These are phyloP conservation scores for Phytopythium oedochilum DNA, from an alignment of 352 stramenopile species.

Conservation along the genomic window DNA sequence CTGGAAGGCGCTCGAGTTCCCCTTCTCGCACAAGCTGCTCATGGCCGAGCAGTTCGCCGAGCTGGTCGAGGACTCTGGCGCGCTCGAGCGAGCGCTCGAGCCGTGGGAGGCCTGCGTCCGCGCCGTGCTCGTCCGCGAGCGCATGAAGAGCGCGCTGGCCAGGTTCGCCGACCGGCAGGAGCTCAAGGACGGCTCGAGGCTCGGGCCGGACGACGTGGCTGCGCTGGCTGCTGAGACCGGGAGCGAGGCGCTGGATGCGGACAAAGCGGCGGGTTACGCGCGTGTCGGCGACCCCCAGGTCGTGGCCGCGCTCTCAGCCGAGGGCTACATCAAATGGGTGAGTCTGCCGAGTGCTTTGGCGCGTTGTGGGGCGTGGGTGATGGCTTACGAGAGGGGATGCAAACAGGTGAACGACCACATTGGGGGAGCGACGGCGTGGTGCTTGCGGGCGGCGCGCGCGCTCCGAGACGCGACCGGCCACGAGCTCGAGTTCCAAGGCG, in stretches of 20 bases:
- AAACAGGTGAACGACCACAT: slow-evolving; percentile 34
- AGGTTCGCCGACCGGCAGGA: slow-evolving; percentile 32
- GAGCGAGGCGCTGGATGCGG: background rate
- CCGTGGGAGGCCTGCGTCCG: slow-evolving; percentile 41
- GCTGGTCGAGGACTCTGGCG: slow-evolving; percentile 33
- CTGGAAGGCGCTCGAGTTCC: slow-evolving; percentile 53
- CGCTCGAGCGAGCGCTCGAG: slow-evolving; percentile 28
- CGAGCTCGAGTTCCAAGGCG: slow-evolving; percentile 59
- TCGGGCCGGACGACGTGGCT: slow-evolving; percentile 4
- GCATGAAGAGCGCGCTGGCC: slow-evolving; percentile 32
- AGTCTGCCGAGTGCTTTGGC: background rate
- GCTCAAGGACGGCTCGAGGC: slow-evolving; percentile 16
- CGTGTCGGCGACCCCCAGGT: background rate
- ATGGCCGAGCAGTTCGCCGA: slow-evolving; percentile 67
- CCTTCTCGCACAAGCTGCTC: slow-evolving; percentile 47
- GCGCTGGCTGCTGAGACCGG: slow-evolving; percentile 2
- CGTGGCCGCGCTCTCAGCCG: background rate
- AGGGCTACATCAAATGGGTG: slow-evolving; percentile 4
- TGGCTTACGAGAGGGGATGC: background rate
- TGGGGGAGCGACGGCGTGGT: slow-evolving; percentile 39
- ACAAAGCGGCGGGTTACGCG: background rate
- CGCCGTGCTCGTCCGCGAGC: slow-evolving; percentile 42
- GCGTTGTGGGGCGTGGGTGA: background rate
- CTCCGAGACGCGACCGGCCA: slow-evolving; percentile 52
- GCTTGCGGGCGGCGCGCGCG: slow-evolving; percentile 24